Percentiles rank a stretch among this genome's conserved stretches.
Evolutionary conservation across 768 basidiomycete genomes (phyloP).

Genomic region (Myochromella boudieri): DNA sequence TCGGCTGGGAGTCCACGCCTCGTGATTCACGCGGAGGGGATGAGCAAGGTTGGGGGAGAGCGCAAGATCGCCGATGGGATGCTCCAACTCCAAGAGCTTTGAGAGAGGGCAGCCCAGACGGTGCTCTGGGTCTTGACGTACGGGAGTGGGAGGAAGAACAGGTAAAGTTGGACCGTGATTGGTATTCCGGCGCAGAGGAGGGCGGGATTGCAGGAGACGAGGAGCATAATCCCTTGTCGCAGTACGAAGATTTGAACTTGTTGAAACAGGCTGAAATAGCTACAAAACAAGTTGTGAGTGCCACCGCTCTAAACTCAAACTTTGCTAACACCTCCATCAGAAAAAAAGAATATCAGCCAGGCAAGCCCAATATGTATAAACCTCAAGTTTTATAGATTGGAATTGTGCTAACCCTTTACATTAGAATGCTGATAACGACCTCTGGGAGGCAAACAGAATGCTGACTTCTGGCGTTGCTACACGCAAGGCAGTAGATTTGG

Average conservation of each 20-base stretch:
- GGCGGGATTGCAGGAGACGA: slow-evolving; percentile 85
- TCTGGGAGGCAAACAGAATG: slow-evolving; percentile 99
- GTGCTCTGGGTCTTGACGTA: slow-evolving; percentile 63
- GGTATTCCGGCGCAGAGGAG: slow-evolving; percentile 94
- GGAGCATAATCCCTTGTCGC: slow-evolving; percentile 88
- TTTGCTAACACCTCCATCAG: slow-evolving; percentile 15
- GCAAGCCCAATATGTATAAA: slow-evolving; percentile 92
- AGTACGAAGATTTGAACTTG: slow-evolving; percentile 83
- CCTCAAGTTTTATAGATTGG: background rate
- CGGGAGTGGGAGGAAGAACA: slow-evolving; percentile 99
- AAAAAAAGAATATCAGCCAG: slow-evolving; percentile 91
- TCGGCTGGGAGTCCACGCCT: slow-evolving; percentile 94
- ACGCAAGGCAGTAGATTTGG: slow-evolving; percentile 82
- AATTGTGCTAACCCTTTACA: slow-evolving; percentile 15
- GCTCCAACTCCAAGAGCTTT: slow-evolving; percentile 76
- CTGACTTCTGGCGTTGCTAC: slow-evolving; percentile 93
- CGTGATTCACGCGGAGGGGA: slow-evolving; percentile 53
- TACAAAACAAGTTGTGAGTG: slow-evolving; percentile 68
- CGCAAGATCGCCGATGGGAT: slow-evolving; percentile 67
- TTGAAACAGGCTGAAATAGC: slow-evolving; percentile 74
- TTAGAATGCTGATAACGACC: slow-evolving; percentile 95
- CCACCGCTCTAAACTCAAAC: background rate
- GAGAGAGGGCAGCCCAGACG: slow-evolving; percentile 68
- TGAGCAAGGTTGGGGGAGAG: slow-evolving; percentile 62
- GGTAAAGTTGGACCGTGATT: slow-evolving; percentile 86